Evolutionary conservation across 1,139 yeast genomes (phyloP).

Genomic region (Casaregolazyma suthepensis): DNA sequence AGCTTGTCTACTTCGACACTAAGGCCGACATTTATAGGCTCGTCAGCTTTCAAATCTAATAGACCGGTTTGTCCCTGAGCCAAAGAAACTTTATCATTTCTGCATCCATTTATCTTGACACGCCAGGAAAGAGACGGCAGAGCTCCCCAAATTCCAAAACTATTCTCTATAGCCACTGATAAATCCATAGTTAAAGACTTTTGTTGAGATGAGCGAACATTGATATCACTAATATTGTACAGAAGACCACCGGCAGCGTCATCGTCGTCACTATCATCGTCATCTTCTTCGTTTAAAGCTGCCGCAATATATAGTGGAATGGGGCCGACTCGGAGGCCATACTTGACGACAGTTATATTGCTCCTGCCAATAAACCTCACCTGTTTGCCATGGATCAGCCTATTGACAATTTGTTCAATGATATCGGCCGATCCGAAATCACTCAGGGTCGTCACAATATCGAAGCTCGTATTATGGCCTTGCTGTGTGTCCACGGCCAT

Average conservation of each 20-base stretch:
- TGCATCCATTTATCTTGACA: conserved; percentile 23
- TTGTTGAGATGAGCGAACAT: neutral
- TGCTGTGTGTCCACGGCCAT: conserved; percentile 17
- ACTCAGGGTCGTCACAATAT: conserved; percentile 20
- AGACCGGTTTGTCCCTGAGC: conserved; percentile 19
- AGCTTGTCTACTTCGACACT: conserved; percentile 15
- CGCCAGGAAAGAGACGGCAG: conserved; percentile 23
- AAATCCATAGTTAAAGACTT: neutral
- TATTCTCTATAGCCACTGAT: conserved; percentile 5
- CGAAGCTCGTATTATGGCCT: conserved; percentile 18
- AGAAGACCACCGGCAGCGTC: conserved; percentile 9
- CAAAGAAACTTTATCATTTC: conserved; percentile 13
- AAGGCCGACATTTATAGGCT: conserved; percentile 15
- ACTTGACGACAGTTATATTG: conserved; percentile 17
- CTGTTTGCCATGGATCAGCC: conserved; percentile 17
- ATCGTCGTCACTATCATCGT: conserved; percentile 14
- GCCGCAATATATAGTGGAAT: conserved; percentile 19
- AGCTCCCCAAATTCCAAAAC: conserved; percentile 5
- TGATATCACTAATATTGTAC: conserved; percentile 5
- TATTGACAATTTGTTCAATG: conserved; percentile 19
- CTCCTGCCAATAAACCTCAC: conserved; percentile 19
- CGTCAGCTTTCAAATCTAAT: conserved; percentile 16
- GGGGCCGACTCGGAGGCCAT: conserved; percentile 19
- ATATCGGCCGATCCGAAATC: conserved; percentile 23
- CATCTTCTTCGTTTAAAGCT: conserved; percentile 15